Conservation (phyloP, 169 alveolate genomes). For the Besnoitia besnoiti region DNA sequence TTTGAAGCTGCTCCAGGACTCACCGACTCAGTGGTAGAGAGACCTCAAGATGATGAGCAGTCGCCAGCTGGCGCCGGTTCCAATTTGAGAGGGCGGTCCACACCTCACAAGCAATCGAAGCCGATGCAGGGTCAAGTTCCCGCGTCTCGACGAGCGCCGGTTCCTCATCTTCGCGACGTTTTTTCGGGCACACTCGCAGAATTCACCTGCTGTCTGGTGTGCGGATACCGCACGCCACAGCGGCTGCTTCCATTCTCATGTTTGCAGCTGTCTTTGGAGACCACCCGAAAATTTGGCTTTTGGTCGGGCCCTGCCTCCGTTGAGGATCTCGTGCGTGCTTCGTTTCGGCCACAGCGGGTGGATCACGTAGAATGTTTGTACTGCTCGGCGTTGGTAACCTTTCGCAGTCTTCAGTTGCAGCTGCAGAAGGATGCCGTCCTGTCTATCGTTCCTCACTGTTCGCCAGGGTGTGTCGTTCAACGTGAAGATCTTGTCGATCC, state of each 20-base stretch:
- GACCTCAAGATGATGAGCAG: too few relatives aligned
- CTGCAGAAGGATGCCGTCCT: neutral
- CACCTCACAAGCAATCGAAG: too few relatives aligned
- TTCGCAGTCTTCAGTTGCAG: neutral
- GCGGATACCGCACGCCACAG: conserved; percentile 20
- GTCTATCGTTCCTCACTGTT: too few relatives aligned
- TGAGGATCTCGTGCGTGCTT: neutral
- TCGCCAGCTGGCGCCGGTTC: too few relatives aligned
- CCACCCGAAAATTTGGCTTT: neutral
- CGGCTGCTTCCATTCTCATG: neutral
- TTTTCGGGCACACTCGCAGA: neutral
- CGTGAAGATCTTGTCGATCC: too few relatives aligned
- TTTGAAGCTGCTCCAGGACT: too few relatives aligned
- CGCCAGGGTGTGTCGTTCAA: too few relatives aligned
- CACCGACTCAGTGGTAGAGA: too few relatives aligned
- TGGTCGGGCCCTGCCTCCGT: neutral
- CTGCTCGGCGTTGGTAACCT: neutral
- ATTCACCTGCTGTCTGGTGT: neutral
- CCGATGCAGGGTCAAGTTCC: too few relatives aligned
- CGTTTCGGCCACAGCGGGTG: conserved; percentile 15
- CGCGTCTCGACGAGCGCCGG: too few relatives aligned
- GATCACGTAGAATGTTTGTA: neutral
- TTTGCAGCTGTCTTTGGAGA: neutral
- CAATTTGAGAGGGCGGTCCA: too few relatives aligned
- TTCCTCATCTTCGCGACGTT: neutral